Evolutionary conservation across 169 alveolate species (phyloP), one percentile per base, ranked within the genome.

Genomic region (Plasmodium yoelii): DNA sequence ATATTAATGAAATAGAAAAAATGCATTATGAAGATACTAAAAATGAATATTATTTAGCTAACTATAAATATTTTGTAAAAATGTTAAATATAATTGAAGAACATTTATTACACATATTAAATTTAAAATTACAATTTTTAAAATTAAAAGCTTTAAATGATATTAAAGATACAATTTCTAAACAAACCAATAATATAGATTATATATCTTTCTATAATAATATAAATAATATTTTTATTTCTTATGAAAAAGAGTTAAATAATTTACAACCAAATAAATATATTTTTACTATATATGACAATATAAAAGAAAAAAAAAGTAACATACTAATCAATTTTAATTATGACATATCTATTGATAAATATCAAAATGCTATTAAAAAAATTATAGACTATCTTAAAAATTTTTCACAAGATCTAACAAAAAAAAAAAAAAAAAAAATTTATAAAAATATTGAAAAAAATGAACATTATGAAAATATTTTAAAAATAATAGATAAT

Each of bases 301-400:
- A 51, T 9, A 53, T 51, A 44, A 47, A 46, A 39, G 70, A n/a
- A 34, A 64, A 80, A 7, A 24, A 68, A 22, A 46, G 10, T 56
- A 34, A 34, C 5, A 22, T 44, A 15, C 13, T 67, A 53, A 0
- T 69, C 19, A 67, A 67, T 34, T 67, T 39, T 7, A 44, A 39
- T 19, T 80, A 80, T 60, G 5, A 59, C 18, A 26, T 80, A 39
- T 72, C 90, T 12, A 19, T 55, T 12, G 68, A 80, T 28, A 80
- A 80, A 65, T 67, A 80, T 80, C 49, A 80, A 80, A 39, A 65
- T 18, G 18, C 13, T 92, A 42, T 92, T 65, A 46, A 72, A 51
- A 68, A 90, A 92, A 57, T 88, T 94, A 65, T 80, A 89, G 59
- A 84, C 64, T 51, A 93, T 71, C 68, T 75, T 65, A 64, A 80